Evolutionary conservation across 2,329 filamentous ascomycete genomes (phyloP).

Genomic region (Cordyceps pruinosa): DNA sequence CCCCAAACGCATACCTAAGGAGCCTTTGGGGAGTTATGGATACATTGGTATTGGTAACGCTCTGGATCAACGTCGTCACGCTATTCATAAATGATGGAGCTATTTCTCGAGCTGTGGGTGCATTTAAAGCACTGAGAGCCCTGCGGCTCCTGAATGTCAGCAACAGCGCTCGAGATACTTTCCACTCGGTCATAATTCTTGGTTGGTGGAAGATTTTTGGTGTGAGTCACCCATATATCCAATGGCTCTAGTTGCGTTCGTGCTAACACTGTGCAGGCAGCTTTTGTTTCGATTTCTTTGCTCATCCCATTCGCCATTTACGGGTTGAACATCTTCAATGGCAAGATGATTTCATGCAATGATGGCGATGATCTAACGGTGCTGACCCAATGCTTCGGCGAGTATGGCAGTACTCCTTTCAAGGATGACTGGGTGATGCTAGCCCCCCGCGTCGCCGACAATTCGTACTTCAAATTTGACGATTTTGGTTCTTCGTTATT

Average conservation of each 20-base stretch:
- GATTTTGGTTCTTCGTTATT: slow-evolving; percentile 91
- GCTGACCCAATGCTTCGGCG: slow-evolving; percentile 72
- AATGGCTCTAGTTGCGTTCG: slow-evolving; percentile 7
- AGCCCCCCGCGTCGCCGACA: slow-evolving; percentile 71
- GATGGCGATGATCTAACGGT: slow-evolving; percentile 45
- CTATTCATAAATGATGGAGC: slow-evolving; percentile 74
- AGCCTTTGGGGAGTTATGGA: slow-evolving; percentile 97
- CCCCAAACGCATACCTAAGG: slow-evolving; percentile 92
- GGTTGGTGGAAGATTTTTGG: slow-evolving; percentile 92
- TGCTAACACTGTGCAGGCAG: slow-evolving; percentile 44
- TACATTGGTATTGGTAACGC: slow-evolving; percentile 78
- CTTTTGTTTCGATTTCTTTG: slow-evolving; percentile 88
- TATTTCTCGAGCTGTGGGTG: slow-evolving; percentile 84
- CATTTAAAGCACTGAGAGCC: slow-evolving; percentile 93
- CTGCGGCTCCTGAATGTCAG: slow-evolving; percentile 89
- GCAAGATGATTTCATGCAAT: slow-evolving; percentile 74
- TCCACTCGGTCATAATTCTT: slow-evolving; percentile 91
- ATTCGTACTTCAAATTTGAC: slow-evolving; percentile 87
- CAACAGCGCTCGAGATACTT: slow-evolving; percentile 90
- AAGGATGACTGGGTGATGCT: slow-evolving; percentile 70
- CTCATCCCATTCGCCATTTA: slow-evolving; percentile 96
- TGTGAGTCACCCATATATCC: slow-evolving; percentile 37
- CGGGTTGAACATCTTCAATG: slow-evolving; percentile 86
- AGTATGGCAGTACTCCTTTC: slow-evolving; percentile 70
- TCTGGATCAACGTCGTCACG: slow-evolving; percentile 91